A percentile compares a stretch with the other conserved stretches of the same genome.
These are phyloP conservation scores for Coemansia sp. DNA, from an alignment of 192 early-diverging fungal species.

Conservation along the genomic window DNA sequence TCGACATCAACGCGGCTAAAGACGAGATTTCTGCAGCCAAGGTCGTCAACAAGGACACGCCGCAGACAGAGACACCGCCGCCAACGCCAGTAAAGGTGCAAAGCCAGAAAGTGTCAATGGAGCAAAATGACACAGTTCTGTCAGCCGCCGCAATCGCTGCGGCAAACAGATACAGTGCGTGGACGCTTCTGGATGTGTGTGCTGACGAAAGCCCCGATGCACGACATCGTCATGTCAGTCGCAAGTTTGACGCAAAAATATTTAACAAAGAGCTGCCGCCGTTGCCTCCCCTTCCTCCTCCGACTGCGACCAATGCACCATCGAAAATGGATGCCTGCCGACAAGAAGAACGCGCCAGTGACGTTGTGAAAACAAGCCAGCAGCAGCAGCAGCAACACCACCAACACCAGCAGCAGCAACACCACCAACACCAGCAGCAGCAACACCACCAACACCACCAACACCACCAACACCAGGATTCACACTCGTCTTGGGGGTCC, in stretches of 20 bases:
- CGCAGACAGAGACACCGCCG: conserved; percentile 1
- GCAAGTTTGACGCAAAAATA: not conserved
- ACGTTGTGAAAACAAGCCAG: not conserved
- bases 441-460: not conserved
- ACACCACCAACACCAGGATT: not conserved
- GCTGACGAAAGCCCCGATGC: not conserved
- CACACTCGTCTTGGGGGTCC: conserved; percentile 16
- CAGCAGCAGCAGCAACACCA: no score
- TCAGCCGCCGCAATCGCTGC: not conserved
- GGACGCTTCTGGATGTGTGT: conserved; percentile 2
- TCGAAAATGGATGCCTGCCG: not conserved
- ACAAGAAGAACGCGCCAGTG: no score
- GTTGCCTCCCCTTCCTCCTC: not conserved
- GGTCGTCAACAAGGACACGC: not conserved
- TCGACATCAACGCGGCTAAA: conserved; percentile 21
- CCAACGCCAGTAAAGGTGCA: conserved; percentile 2
- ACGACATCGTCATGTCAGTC: not conserved
- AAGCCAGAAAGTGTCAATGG: not conserved
- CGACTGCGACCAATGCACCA: not conserved
- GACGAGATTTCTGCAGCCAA: not conserved
- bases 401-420: not conserved
- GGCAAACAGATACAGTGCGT: conserved; percentile 5
- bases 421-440: no score
- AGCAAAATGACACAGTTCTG: conserved; percentile 3
- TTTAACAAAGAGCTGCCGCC: not conserved